phyloP scores from a whole-genome alignment of 441 rosid genomes.

The Geranium incanum region DNA sequence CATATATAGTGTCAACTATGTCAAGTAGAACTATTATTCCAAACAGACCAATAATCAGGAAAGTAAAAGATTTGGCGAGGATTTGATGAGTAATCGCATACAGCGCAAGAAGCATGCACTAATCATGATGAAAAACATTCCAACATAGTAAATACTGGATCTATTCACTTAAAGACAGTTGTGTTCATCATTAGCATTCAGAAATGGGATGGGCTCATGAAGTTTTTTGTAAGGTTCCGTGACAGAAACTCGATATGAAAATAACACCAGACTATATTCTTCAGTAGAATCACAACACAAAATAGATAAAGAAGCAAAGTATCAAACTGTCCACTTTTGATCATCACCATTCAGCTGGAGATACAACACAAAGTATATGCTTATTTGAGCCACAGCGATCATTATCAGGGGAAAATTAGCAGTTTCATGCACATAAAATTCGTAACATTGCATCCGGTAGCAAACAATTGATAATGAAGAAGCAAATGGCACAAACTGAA shows the following conservation, averaged over 20 bases:
- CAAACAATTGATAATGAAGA: not conserved
- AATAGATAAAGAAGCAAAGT: not conserved
- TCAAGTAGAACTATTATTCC: not conserved
- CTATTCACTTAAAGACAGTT: not conserved
- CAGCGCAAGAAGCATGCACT: not conserved
- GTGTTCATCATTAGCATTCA: not conserved
- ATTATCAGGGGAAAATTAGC: not conserved
- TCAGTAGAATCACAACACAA: not conserved
- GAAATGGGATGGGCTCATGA: not conserved
- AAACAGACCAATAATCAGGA: not conserved
- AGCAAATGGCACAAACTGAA: not conserved
- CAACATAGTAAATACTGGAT: not conserved
- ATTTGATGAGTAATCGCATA: not conserved
- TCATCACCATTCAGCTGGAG: not conserved
- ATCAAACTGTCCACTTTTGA: not conserved
- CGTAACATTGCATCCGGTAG: not conserved
- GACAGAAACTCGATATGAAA: not conserved
- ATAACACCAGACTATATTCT: not conserved
- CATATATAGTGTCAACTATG: constrained; percentile 10
- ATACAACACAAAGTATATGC: not conserved
- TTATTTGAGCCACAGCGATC: not conserved
- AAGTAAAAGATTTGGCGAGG: not conserved
- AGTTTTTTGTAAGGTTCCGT: not conserved
- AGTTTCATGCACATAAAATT: not conserved
- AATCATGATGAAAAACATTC: constrained; percentile 1